These are phyloP conservation scores for Heterobasidion annosum DNA, from an alignment of 1,284 basidiomycete genomes.

Conservation along the genomic window DNA sequence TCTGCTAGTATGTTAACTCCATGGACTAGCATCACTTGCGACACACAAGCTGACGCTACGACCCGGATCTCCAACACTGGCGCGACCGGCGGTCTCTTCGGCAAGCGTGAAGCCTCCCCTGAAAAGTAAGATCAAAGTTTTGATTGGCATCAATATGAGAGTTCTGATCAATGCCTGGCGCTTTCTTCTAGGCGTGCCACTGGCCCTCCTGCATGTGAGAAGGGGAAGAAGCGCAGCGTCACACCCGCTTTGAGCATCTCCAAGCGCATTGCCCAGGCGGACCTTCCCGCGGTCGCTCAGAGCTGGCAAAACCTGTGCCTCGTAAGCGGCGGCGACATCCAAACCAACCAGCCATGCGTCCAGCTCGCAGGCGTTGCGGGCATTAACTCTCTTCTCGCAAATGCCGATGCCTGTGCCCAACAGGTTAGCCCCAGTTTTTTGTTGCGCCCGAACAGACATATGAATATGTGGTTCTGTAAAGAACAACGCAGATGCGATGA, in stretches of 20 bases:
- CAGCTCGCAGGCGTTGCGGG: constrained; percentile 28
- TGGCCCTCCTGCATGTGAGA: not conserved
- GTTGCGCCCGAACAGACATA: not conserved
- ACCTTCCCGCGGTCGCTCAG: constrained; percentile 19
- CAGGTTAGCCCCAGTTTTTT: not conserved
- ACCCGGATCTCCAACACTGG: not conserved
- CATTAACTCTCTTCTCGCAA: constrained; percentile 31
- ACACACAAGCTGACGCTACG: not conserved
- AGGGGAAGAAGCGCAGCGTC: not conserved
- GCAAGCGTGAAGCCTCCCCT: not conserved
- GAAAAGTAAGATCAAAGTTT: not conserved
- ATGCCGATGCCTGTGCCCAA: constrained; percentile 31
- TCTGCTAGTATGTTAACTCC: not conserved
- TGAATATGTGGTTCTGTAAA: constrained; percentile 21
- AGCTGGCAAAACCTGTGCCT: constrained; percentile 21
- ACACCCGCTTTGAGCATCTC: not conserved
- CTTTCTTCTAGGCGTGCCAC: not conserved
- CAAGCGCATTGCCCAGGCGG: constrained; percentile 17
- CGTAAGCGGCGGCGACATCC: constrained; percentile 28
- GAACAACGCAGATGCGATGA: constrained; percentile 37
- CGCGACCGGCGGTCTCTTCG: not conserved
- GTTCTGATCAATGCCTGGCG: not conserved
- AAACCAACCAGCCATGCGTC: constrained; percentile 30
- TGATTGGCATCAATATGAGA: not conserved
- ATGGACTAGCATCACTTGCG: not conserved